Evolutionary conservation across 1,284 basidiomycete genomes (phyloP), one percentile per base, ranked within the genome.

Genomic region (Cryptococcus wingfieldii): DNA sequence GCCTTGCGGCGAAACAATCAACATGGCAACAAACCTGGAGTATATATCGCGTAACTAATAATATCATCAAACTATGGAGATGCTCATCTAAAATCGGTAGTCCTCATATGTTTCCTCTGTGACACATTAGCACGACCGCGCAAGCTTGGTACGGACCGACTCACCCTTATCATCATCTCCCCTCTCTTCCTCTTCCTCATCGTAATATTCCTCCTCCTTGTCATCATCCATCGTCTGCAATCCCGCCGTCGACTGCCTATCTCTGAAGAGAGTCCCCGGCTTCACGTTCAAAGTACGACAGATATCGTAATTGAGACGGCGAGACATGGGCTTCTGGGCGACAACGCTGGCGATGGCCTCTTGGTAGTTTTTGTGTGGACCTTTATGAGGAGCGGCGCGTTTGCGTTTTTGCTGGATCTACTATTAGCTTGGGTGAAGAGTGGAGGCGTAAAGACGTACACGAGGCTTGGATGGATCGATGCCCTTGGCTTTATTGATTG

Each of bases 241-340:
- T 4, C 39, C 55, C 42, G 46, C 42, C 14, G 52, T 38, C 42
- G 18, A 44, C 14, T 13, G 25, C 9, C 18, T 44, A 8, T 16
- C 42, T 18, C 31, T 34, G 10, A 34, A 34, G 31, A 34, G 6
- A 16, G 52, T 37, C 10, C 49, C 52, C 12, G 56, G 41, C 37
- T 41, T 44, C 13, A 60, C 9, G 16, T 64, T 65, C 2, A 74
- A 55, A n/a, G 50, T 54, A 16, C 63, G 58, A 10, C 72, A 57
- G 3, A 64, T 66, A 45, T 63, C 68, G 50, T 67, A 70, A 56
- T 75, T 72, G 62, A 75, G 62, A 27, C 72, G 57, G 12, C 55
- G 55, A n/a, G 71, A 71, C 51, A 74, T 71, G 53, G 72, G 70
- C 50, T 74, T 74, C 19, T 62, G 52, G 18, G 51, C 56, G 3